phyloP scores from a whole-genome alignment of 192 early-diverging fungal species.

The Entophlyctis luteolus region DNA sequence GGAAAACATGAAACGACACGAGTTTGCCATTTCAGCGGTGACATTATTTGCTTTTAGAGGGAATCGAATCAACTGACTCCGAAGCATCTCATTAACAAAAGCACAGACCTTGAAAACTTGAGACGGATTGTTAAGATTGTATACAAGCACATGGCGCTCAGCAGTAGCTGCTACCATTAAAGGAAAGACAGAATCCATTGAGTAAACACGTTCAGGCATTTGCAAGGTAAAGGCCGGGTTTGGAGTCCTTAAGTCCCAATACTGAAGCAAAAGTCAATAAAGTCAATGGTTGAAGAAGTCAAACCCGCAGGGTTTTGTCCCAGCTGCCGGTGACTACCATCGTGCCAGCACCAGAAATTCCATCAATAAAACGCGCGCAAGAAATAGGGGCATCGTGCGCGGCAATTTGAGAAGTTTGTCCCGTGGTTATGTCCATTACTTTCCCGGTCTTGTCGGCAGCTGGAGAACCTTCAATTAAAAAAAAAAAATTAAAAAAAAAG shows the following conservation, averaged over 20 bases:
- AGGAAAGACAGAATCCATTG: conserved; percentile 77
- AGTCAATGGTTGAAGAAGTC: conserved; percentile 12
- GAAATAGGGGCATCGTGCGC: conserved; percentile 87
- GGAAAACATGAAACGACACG: conserved; percentile 77
- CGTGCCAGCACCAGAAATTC: conserved; percentile 42
- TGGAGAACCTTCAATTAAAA: neutral
- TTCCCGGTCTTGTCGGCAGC: conserved; percentile 79
- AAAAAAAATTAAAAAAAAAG: neutral
- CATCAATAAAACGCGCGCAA: conserved; percentile 74
- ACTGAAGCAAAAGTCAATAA: conserved; percentile 44
- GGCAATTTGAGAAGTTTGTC: conserved; percentile 78
- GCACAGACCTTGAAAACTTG: conserved; percentile 64
- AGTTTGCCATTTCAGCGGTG: conserved; percentile 83
- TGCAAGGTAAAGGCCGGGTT: conserved; percentile 67
- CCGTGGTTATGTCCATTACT: conserved; percentile 78
- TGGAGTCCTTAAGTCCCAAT: conserved; percentile 87
- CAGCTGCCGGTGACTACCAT: conserved; percentile 87
- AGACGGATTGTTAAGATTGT: conserved; percentile 75
- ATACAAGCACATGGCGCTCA: conserved; percentile 77
- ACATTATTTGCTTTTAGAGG: conserved; percentile 24
- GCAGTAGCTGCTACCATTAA: conserved; percentile 91
- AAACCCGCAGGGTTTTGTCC: conserved; percentile 85
- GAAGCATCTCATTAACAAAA: neutral
- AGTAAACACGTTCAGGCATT: conserved; percentile 84
- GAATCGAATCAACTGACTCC: neutral